Percentiles rank a stretch among this genome's conserved stretches.
phyloP scores from a whole-genome alignment of 2,329 filamentous ascomycete species.

The Nigrospora sphaerica region DNA sequence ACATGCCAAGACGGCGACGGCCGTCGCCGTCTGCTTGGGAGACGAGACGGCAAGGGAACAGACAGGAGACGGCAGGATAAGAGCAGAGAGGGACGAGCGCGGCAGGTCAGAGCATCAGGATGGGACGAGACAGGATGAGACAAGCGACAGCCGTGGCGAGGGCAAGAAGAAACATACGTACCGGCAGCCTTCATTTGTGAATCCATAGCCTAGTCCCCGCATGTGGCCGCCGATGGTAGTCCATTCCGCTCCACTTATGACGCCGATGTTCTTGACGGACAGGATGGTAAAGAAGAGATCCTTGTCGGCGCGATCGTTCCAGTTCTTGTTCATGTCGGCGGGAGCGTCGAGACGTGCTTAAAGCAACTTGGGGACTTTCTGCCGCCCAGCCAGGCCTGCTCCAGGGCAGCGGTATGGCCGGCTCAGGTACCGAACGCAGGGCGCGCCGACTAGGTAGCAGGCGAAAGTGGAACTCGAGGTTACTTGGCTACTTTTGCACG shows the following conservation, averaged over 20 bases:
- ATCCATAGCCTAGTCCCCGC: conserved; percentile 52
- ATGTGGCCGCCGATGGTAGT: conserved; percentile 54
- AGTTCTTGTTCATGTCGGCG: conserved; percentile 51
- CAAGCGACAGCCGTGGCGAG: background rate
- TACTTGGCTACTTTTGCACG: conserved; percentile 10
- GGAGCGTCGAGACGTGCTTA: conserved; percentile 1
- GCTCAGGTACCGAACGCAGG: background rate
- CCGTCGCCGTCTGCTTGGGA: background rate
- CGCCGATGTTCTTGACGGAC: conserved; percentile 55
- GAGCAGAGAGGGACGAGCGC: background rate
- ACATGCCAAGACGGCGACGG: background rate
- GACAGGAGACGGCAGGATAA: background rate
- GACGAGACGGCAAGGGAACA: background rate
- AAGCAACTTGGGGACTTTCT: background rate
- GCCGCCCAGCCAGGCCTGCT: background rate
- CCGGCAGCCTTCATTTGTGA: conserved; percentile 59
- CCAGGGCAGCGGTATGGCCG: no score
- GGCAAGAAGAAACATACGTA: conserved; percentile 28
- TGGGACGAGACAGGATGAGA: conserved; percentile 1
- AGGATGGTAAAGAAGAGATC: conserved; percentile 58
- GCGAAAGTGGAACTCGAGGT: conserved; percentile 10
- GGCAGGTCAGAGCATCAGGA: background rate
- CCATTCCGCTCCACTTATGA: conserved; percentile 58
- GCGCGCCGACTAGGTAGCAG: background rate
- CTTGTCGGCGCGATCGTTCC: conserved; percentile 55